These are phyloP conservation scores for Kalmanozyma brasiliensis DNA, from an alignment of 1,284 basidiomycete genomes.

Conservation along the genomic window DNA sequence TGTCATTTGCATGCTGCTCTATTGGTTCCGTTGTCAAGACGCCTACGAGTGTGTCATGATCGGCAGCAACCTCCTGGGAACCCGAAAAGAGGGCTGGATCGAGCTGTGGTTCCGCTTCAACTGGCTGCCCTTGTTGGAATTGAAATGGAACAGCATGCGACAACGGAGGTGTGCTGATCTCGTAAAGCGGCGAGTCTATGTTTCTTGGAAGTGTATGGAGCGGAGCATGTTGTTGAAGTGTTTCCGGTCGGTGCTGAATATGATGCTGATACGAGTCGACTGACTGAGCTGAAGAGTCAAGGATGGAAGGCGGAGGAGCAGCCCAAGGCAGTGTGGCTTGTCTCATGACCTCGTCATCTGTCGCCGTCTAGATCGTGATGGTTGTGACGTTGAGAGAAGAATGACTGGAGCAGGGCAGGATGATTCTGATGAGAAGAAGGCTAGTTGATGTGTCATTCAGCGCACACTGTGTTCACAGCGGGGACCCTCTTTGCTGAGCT, in stretches of 20 bases:
- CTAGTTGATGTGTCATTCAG: no score
- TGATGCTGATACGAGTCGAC: constrained; percentile 3
- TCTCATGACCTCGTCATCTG: constrained; percentile 33
- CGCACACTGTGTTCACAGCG: no score
- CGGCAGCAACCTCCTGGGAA: constrained; percentile 5
- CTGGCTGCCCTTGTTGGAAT: not conserved
- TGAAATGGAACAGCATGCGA: no score
- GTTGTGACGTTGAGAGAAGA: not conserved
- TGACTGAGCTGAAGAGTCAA: not conserved
- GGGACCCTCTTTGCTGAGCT: constrained; percentile 3
- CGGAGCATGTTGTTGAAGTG: not conserved
- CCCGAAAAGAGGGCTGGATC: constrained; percentile 17
- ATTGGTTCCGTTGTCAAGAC: constrained; percentile 8
- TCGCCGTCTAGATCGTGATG: not conserved
- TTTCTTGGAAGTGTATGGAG: constrained; percentile 14
- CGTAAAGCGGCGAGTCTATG: constrained; percentile 8
- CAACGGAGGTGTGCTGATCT: not conserved
- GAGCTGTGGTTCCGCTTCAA: constrained; percentile 4
- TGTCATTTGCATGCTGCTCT: not conserved
- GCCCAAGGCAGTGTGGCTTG: constrained; percentile 40
- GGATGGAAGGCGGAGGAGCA: constrained; percentile 7
- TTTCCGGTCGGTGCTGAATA: not conserved
- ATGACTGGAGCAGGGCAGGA: no score
- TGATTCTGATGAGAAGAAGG: no score
- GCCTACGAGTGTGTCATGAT: constrained; percentile 1